Conservation (phyloP, 139 green algal genomes). For the Chlorokybus atmophyticus region DNA sequence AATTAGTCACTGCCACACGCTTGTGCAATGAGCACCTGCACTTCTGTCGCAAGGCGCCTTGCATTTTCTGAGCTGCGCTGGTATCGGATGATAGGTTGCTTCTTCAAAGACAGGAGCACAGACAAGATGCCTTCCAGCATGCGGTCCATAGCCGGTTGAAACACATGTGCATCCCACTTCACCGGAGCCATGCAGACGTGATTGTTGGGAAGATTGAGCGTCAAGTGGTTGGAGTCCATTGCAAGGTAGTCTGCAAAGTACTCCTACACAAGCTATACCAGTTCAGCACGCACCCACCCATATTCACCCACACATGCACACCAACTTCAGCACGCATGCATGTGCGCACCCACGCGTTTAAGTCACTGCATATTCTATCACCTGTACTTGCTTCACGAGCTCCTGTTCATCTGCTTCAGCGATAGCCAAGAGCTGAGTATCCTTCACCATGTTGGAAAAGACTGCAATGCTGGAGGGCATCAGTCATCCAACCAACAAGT, state of each 20-base stretch:
- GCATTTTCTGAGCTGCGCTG: slow-evolving; percentile 23
- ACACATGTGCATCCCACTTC: neutral
- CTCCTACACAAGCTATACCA: slow-evolving; percentile 60
- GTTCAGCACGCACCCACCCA: too few species aligned
- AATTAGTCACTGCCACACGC: too few species aligned
- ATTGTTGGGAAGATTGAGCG: slow-evolving; percentile 12
- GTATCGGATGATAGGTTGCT: slow-evolving; percentile 34
- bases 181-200: slow-evolving; percentile 9
- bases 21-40: too few species aligned
- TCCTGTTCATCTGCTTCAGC: slow-evolving; percentile 75
- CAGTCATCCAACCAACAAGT: too few species aligned
- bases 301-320: too few species aligned
- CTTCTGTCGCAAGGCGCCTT: slow-evolving; percentile 25
- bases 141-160: slow-evolving; percentile 11
- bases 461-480: too few species aligned
- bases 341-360: too few species aligned
- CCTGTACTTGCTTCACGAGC: slow-evolving; percentile 54
- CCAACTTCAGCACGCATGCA: too few species aligned
- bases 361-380: too few species aligned
- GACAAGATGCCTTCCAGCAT: slow-evolving; percentile 29
- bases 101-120: slow-evolving; percentile 37
- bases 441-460: slow-evolving; percentile 77
- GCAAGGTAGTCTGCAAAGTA: slow-evolving; percentile 75
- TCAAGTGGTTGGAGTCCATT: slow-evolving; percentile 68
- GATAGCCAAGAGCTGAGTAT: slow-evolving; percentile 82